Base-by-base conservation (phyloP, 208 protist genomes). In the Acanthamoeba triangularis region DNA sequence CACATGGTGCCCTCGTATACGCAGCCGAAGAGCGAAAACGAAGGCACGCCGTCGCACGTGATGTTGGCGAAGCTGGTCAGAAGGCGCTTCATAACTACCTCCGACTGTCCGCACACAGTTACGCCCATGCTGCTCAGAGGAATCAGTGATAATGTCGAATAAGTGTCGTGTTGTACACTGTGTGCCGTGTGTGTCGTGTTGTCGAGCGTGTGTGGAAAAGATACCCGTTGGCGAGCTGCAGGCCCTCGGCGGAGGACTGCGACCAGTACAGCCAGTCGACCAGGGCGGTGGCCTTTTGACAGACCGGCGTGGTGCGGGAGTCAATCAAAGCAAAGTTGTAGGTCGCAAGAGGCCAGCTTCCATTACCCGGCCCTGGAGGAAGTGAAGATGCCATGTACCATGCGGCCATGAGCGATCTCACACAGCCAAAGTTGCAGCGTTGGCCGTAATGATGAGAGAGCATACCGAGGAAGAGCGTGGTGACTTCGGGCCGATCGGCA, bases 261-360 rank as follows among this genome's bases (percentile, higher is more conserved):
- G 91, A 44, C 91, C 91, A 94, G 35, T 78, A 78, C 10, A 94
- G 0, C n/a, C n/a, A 94, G 35, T 94, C 91, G 54, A 37, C 63
- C 35, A 94, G 35, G 10, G 72, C 63, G 14, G 11, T 65, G 18
- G 72, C 72, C 30, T 94, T 94, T 10, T n/a, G 6, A 44, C 91
- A 94, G 47, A 80, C 52, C 20, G 44, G 16, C 49, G 78, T 61
- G 4, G 49, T 94, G 30, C 69, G 28, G 37, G 63, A 72, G 33
- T 85, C 41, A 16, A 94, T 10, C 63, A 94, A 13, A 3, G 41
- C 35, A 11, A 33, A 85, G 44, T 56, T 84, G 37, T 63, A 94
- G 67, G 41, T 85, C 5, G n/a, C 69, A 1, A 94, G 8, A 8
- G 91, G 91, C 72, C 74, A 94, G 28, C 69, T 85, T 4, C n/a